A percentile compares a stretch with the other conserved stretches of the same genome.
phyloP scores from a whole-genome alignment of 345 rosid species.

The Aegle marmelos region DNA sequence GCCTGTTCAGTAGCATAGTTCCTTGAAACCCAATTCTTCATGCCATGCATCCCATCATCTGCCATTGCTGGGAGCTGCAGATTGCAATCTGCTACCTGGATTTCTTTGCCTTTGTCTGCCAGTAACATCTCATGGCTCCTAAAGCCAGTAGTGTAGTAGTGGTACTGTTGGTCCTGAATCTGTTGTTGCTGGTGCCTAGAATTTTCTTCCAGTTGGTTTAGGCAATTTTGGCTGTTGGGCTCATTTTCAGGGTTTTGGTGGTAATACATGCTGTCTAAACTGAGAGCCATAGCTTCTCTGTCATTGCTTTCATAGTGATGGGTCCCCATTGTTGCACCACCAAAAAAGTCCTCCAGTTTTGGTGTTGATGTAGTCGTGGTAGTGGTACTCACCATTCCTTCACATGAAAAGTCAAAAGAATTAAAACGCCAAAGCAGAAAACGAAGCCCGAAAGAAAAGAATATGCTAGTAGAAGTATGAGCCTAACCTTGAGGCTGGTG shows the following conservation, averaged over 20 bases:
- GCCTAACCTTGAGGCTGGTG: constrained; percentile 60
- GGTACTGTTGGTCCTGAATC: constrained; percentile 33
- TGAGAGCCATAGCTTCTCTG: constrained; percentile 74
- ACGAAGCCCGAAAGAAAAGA: constrained; percentile 25
- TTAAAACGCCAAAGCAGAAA: constrained; percentile 15
- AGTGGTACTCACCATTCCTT: constrained; percentile 45
- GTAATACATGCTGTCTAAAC: constrained; percentile 66
- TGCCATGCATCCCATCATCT: constrained; percentile 27
- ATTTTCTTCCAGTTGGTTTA: constrained; percentile 27
- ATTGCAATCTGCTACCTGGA: constrained; percentile 32
- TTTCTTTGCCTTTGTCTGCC: constrained; percentile 24
- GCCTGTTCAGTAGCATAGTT: constrained; percentile 43
- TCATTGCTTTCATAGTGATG: constrained; percentile 59
- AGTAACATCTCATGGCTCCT: constrained; percentile 45
- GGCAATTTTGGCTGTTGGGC: constrained; percentile 32
- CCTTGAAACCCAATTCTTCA: constrained; percentile 43
- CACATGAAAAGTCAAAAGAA: constrained; percentile 33
- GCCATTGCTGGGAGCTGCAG: constrained; percentile 43
- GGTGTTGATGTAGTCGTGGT: constrained; percentile 65
- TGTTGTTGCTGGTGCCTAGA: constrained; percentile 30
- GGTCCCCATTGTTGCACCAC: constrained; percentile 61
- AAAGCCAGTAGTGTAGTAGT: constrained; percentile 28
- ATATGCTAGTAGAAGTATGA: constrained; percentile 10
- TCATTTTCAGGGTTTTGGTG: constrained; percentile 36
- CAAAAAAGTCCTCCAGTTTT: constrained; percentile 89